These are phyloP conservation scores for Saccharomyces hybrid DNA, from an alignment of 1,139 yeast genomes.

Conservation along the genomic window DNA sequence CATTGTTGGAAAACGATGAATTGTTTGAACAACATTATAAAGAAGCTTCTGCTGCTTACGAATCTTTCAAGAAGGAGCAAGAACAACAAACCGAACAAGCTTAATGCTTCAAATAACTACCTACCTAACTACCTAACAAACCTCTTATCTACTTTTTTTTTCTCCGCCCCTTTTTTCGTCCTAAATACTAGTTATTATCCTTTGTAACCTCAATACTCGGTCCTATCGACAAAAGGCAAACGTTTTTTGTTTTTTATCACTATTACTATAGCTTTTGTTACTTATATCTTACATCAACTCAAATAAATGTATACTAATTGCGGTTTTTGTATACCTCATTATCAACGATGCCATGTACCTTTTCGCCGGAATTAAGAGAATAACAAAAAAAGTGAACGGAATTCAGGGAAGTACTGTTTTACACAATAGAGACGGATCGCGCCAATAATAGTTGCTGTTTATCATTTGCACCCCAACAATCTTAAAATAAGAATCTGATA, in stretches of 20 bases:
- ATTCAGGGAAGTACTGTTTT: neutral
- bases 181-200: neutral
- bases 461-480: neutral
- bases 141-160: slow-evolving; percentile 1
- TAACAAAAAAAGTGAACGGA: neutral
- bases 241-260: neutral
- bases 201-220: neutral
- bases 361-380: neutral
- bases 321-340: neutral
- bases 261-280: neutral
- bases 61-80: slow-evolving; percentile 57
- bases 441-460: neutral
- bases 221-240: neutral
- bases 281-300: neutral
- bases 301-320: neutral
- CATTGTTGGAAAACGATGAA: slow-evolving; percentile 82
- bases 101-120: slow-evolving; percentile 2
- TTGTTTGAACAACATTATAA: slow-evolving; percentile 86
- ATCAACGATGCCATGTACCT: neutral
- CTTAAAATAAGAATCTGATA: neutral
- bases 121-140: neutral
- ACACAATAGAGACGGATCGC: neutral
- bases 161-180: slow-evolving; percentile 19
- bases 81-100: slow-evolving; percentile 20
- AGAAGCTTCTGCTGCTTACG: slow-evolving; percentile 91